phyloP scores from a whole-genome alignment of 257 asterid genomes.

The Solanum acaule region DNA sequence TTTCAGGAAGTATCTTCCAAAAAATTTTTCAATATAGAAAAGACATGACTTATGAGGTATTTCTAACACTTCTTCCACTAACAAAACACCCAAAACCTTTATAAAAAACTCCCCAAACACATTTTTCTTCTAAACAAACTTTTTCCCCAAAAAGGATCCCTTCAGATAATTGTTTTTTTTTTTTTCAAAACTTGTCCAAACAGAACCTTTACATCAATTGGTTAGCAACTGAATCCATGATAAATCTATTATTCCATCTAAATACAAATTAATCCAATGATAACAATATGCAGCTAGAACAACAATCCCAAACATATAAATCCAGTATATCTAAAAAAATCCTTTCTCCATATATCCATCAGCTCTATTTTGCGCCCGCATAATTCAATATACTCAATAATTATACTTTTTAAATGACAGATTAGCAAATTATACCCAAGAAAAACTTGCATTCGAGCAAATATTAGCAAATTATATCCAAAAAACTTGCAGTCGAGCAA shows the following conservation, averaged over 20 bases:
- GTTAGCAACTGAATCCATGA: neutral
- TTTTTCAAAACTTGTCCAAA: neutral
- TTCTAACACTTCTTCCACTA: neutral
- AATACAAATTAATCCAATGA: neutral
- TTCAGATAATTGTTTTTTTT: neutral
- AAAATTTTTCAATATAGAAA: neutral
- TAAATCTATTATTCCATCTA: neutral
- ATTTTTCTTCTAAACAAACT: neutral
- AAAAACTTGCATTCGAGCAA: too few species aligned
- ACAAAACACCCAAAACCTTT: neutral
- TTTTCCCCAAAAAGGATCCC: neutral
- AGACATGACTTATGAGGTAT: neutral
- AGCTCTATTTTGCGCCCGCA: neutral
- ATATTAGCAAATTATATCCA: too few species aligned
- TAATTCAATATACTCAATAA: neutral
- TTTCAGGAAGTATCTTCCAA: neutral
- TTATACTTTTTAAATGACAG: neutral
- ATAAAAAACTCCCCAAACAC: neutral
- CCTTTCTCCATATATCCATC: neutral
- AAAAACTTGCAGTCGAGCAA: too few species aligned
- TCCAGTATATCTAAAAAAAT: neutral
- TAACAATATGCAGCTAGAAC: neutral
- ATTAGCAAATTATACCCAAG: neutral
- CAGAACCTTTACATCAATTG: neutral
- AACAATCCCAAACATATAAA: neutral